Base-by-base conservation (phyloP, 164 flowering plant genomes). In the Pachysandra terminalis region DNA sequence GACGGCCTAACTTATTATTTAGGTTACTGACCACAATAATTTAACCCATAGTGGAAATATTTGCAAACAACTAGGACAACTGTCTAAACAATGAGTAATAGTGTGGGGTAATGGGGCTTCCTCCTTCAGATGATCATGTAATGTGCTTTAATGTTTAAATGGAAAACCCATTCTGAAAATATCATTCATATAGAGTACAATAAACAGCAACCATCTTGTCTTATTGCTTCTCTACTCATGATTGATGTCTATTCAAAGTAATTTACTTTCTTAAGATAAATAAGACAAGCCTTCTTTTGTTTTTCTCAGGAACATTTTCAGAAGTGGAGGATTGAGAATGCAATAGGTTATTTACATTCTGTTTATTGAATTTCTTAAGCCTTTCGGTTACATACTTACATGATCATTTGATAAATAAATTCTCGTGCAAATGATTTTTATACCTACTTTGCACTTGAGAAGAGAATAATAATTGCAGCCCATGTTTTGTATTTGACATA, bases 221-320 rank as follows among this genome's bases (percentile, higher is more conserved):
- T 32, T 7, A 32, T 45, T 1, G 9, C 10, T 19, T 3, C 5
- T 6, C 12, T 60, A 32, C 23, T 19, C 37, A 32, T 35, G 45
- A 2, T 16, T 12, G 63, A 0, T 25, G 26, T 23, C 51, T 56
- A 23, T 24, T 64, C 17, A 52, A 51, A 51, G 16, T 19, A 12
- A 26, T 26, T 64, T 64, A 3, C 12, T 51, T 17, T 26, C 21
- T 64, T 45, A 15, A 15, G 64, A 56, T 13, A 9, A n/a, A 25
- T 51, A 57, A 35, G 19, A 27, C 15, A 45, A 24, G 37, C 24
- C 55, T 48, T 54, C 28, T n/a, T n/a, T n/a, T 45, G 59, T 28
- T 61, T 58, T 57, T 68, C 74, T 6, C 80, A 94, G 98, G 98
- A 91, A 76, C 87, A 91, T 76, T 94, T 94, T 73, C 95, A 82